Conservation (phyloP, 2,329 filamentous ascomycete genomes). For the Podosphaera leucotricha region DNA sequence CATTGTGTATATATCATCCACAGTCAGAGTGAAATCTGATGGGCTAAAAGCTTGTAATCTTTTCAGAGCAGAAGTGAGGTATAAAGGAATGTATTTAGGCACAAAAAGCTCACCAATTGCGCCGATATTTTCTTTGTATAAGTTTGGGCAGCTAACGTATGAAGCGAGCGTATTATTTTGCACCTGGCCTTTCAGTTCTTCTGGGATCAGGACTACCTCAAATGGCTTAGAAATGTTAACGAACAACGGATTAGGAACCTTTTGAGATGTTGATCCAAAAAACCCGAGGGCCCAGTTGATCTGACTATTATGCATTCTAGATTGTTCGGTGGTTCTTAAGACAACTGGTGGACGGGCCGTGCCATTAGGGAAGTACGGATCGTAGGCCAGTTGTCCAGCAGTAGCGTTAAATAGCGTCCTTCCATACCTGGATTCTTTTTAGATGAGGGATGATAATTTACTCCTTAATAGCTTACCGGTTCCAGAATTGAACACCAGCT, state of each 20-base stretch:
- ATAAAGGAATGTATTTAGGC: constrained; percentile 22
- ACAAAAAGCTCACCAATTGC: constrained; percentile 19
- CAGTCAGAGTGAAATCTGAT: constrained; percentile 22
- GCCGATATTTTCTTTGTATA: constrained; percentile 9
- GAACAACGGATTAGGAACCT: constrained; percentile 18
- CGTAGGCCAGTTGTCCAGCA: constrained; percentile 24
- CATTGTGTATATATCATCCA: constrained; percentile 27
- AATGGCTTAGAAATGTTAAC: constrained; percentile 20
- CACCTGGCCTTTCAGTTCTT: constrained; percentile 17
- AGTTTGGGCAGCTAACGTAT: constrained; percentile 25
- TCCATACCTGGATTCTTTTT: constrained; percentile 20
- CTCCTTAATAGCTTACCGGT: constrained; percentile 8
- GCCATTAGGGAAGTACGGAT: constrained; percentile 21
- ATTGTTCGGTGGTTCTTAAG: constrained; percentile 28
- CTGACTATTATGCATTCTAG: constrained; percentile 29
- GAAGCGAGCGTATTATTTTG: constrained; percentile 29
- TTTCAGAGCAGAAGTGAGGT: constrained; percentile 21
- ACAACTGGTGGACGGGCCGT: constrained; percentile 25
- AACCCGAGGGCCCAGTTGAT: constrained; percentile 28
- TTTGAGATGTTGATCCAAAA: constrained; percentile 24
- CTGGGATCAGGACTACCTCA: constrained; percentile 26
- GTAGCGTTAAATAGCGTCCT: constrained; percentile 26
- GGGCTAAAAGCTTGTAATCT: constrained; percentile 25
- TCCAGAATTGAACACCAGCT: constrained; percentile 27
- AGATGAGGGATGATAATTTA: background rate